Conservation (phyloP, 257 asterid species). For the Coffea eugenioides region DNA sequence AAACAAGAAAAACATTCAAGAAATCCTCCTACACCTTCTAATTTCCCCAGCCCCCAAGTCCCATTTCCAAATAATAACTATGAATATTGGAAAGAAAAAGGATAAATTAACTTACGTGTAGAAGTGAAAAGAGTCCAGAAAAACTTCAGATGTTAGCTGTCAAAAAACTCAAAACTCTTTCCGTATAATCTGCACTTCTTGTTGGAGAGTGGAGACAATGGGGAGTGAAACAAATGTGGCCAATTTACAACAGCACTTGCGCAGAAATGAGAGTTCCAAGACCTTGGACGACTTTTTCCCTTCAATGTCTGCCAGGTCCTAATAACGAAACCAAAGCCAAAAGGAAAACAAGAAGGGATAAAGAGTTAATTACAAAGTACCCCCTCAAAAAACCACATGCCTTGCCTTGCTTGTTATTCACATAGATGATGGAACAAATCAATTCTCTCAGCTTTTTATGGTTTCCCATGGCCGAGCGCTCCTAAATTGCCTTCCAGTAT, state of each 20-base stretch:
- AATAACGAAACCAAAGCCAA: no score
- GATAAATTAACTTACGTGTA: conserved; percentile 5
- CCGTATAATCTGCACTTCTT: neutral
- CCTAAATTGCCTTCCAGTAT: no score
- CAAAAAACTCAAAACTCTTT: neutral
- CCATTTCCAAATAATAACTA: neutral
- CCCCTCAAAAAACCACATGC: no score
- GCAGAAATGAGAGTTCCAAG: no score
- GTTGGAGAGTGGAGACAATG: neutral
- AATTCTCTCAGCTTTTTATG: no score
- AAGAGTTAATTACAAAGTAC: no score
- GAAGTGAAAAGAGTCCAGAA: neutral
- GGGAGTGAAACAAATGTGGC: neutral
- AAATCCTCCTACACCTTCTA: neutral
- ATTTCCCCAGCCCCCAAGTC: neutral
- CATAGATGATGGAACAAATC: no score
- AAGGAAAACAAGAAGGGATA: neutral
- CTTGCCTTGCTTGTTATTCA: no score
- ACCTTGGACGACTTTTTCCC: neutral
- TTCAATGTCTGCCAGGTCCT: neutral
- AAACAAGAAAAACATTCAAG: neutral
- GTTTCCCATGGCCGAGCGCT: no score
- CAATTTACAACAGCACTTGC: neutral
- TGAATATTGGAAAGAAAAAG: neutral
- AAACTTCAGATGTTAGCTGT: neutral